Conservation (phyloP, 1,139 yeast genomes). For the Kodamaea fungicola region DNA sequence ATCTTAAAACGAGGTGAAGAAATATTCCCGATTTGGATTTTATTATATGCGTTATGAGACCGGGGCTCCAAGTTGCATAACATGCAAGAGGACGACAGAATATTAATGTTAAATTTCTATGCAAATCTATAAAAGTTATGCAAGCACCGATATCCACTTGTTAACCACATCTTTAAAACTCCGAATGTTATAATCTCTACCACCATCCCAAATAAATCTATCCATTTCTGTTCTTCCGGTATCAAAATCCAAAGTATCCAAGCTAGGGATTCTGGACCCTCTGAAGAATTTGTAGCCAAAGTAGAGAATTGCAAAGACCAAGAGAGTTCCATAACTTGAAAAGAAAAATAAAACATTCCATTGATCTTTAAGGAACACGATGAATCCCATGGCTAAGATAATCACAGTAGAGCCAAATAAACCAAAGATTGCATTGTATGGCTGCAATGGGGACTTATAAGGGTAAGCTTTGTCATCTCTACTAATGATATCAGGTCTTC, state of each 20-base stretch:
- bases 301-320: conserved; percentile 54
- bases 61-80: neutral
- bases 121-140: conserved; percentile 14
- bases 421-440: conserved; percentile 69
- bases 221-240: conserved; percentile 77
- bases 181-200: conserved; percentile 39
- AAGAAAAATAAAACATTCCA: conserved; percentile 68
- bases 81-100: neutral
- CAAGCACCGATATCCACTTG: conserved; percentile 36
- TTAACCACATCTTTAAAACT: conserved; percentile 34
- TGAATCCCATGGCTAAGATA: conserved; percentile 66
- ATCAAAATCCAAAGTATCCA: conserved; percentile 71
- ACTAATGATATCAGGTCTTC: conserved; percentile 62
- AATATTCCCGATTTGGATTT: too few relatives aligned
- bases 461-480: conserved; percentile 71
- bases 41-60: neutral
- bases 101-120: too few relatives aligned
- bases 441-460: conserved; percentile 73
- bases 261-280: conserved; percentile 55
- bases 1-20: conserved; percentile 1
- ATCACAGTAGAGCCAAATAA: conserved; percentile 52
- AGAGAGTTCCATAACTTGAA: conserved; percentile 63
- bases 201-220: conserved; percentile 68
- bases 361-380: conserved; percentile 54
- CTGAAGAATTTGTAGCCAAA: conserved; percentile 51